These are phyloP conservation scores for Psidium guajava DNA, from an alignment of 345 rosid genomes.

Conservation along the genomic window DNA sequence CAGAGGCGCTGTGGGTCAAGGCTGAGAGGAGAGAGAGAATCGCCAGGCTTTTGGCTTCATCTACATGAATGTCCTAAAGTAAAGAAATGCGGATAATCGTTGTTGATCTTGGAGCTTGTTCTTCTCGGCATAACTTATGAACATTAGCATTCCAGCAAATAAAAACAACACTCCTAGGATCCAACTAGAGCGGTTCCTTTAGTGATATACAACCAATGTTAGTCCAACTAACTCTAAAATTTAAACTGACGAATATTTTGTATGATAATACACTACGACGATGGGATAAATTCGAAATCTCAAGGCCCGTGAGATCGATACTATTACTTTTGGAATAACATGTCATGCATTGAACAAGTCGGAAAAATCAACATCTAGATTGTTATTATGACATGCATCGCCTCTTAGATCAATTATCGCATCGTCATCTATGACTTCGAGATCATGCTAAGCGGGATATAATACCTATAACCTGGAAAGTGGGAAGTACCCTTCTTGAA, in stretches of 20 bases:
- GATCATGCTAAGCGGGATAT: not conserved
- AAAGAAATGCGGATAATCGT: not conserved
- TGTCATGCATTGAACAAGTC: not conserved
- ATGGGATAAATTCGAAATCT: not conserved
- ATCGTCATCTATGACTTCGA: not conserved
- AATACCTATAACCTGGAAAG: not conserved
- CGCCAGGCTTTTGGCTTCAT: not conserved
- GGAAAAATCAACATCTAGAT: not conserved
- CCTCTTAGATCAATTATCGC: not conserved
- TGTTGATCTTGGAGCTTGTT: not conserved
- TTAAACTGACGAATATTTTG: not conserved
- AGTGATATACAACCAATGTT: not conserved
- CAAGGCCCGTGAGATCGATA: not conserved
- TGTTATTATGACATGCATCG: not conserved
- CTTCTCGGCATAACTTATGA: not conserved
- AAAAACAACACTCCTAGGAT: not conserved
- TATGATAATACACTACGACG: too few relatives aligned
- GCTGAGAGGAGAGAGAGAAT: conserved; percentile 1
- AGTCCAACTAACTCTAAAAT: not conserved
- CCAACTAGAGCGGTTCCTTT: not conserved
- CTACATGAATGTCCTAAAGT: not conserved
- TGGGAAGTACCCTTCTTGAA: not conserved
- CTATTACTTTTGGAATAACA: not conserved
- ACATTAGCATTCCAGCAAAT: not conserved
- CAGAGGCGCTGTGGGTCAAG: not conserved